These are phyloP conservation scores for Hypholoma sublateritium DNA, from an alignment of 768 basidiomycete genomes.

Conservation along the genomic window DNA sequence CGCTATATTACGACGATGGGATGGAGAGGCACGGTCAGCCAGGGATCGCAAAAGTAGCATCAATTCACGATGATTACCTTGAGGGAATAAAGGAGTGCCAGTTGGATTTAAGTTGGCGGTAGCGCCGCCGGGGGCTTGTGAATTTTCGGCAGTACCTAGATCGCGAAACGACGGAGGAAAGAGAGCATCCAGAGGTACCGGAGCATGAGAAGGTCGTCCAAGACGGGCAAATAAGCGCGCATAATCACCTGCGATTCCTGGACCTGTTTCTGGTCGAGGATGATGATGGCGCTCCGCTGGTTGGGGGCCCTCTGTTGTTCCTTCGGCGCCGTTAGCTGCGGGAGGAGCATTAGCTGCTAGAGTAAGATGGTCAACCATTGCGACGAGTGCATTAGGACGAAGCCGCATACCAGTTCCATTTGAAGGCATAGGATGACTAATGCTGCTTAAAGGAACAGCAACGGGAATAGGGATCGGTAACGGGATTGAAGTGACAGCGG, in stretches of 20 bases:
- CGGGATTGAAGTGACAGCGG: neutral
- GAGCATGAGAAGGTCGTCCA: conserved; percentile 2
- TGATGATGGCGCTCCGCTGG: neutral
- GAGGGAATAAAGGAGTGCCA: neutral
- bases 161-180: neutral
- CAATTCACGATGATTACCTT: neutral
- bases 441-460: conserved; percentile 5
- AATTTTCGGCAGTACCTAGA: neutral
- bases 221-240: conserved; percentile 9
- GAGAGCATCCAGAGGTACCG: conserved; percentile 1
- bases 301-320: neutral
- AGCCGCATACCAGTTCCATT: neutral
- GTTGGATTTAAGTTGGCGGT: neutral
- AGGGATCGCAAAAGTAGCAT: neutral
- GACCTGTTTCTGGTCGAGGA: conserved; percentile 4
- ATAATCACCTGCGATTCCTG: neutral
- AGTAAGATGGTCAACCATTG: neutral
- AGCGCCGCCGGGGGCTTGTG: neutral
- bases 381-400: neutral
- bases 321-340: neutral
- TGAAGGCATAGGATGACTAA: neutral
- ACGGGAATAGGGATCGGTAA: conserved; percentile 16
- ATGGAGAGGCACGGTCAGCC: neutral
- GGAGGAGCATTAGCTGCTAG: neutral
- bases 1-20: neutral